A percentile compares a stretch with the other conserved stretches of the same genome.
These are phyloP conservation scores for Begonia fuchsioides DNA, from an alignment of 306 rosid genomes.

Conservation along the genomic window DNA sequence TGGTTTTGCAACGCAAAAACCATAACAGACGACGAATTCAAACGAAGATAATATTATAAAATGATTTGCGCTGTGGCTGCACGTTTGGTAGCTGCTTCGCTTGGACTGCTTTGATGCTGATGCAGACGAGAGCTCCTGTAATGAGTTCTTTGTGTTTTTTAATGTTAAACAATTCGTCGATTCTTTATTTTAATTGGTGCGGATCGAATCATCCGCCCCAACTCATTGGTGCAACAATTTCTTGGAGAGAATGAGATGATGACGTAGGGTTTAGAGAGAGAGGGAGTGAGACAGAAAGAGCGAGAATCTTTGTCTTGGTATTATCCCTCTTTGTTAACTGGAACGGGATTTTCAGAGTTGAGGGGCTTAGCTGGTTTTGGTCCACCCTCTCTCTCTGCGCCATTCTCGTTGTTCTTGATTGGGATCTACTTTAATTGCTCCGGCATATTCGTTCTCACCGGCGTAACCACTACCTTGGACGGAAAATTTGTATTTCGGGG, in stretches of 20 bases:
- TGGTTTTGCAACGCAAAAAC: too few relatives aligned
- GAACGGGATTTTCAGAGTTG: constrained; percentile 14
- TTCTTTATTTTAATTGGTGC: constrained; percentile 9
- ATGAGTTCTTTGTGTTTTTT: background rate
- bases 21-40: too few relatives aligned
- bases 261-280: background rate
- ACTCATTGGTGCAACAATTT: constrained; percentile 32
- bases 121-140: too few relatives aligned
- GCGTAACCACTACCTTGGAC: constrained; percentile 6
- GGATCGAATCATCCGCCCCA: constrained; percentile 59
- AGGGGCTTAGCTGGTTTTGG: constrained; percentile 21
- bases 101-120: too few relatives aligned
- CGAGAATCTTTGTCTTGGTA: constrained; percentile 32
- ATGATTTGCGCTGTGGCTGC: too few relatives aligned
- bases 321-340: constrained; percentile 19
- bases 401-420: constrained; percentile 12
- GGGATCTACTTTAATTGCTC: constrained; percentile 4
- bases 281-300: constrained; percentile 6
- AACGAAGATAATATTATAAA: too few relatives aligned
- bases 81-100: too few relatives aligned
- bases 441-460: constrained; percentile 1
- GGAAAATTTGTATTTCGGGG: constrained; percentile 12
- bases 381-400: constrained; percentile 5
- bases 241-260: constrained; percentile 5
- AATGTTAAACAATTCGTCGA: background rate